Conservation (phyloP, 2,329 filamentous ascomycete genomes). For the Colletotrichum tofieldiae region DNA sequence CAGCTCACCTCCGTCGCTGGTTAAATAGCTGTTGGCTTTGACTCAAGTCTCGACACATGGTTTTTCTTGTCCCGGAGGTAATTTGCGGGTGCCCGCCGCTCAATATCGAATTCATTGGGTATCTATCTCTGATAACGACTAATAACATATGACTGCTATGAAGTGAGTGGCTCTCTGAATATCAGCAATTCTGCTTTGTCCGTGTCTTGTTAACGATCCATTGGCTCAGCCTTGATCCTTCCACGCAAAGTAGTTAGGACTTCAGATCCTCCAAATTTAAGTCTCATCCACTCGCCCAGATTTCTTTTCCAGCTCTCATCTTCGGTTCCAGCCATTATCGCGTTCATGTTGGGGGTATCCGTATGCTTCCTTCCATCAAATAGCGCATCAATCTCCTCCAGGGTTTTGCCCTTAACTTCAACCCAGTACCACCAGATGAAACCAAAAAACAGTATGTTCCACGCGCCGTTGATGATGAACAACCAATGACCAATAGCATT, state of each 20-base stretch:
- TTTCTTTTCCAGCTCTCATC: constrained; percentile 11
- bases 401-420: constrained; percentile 5
- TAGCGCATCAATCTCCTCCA: constrained; percentile 22
- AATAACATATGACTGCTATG: too few relatives aligned
- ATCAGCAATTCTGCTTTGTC: background rate
- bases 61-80: background rate
- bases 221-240: background rate
- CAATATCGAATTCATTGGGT: too few relatives aligned
- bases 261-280: background rate
- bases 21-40: too few relatives aligned
- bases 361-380: constrained; percentile 21
- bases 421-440: constrained; percentile 24
- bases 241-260: background rate
- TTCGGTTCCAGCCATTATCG: background rate
- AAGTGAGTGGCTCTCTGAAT: background rate
- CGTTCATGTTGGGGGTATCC: constrained; percentile 5
- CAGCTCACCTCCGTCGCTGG: too few relatives aligned
- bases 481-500: constrained; percentile 8
- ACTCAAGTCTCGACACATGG: too few relatives aligned
- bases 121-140: background rate
- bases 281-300: constrained; percentile 11
- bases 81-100: background rate
- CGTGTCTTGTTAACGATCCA: too few relatives aligned
- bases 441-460: background rate
- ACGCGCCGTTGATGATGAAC: constrained; percentile 6